A percentile compares a stretch with the other conserved stretches of the same genome.
Evolutionary conservation across 139 green algal species (phyloP).

Genomic region (Chlorella ohadii): DNA sequence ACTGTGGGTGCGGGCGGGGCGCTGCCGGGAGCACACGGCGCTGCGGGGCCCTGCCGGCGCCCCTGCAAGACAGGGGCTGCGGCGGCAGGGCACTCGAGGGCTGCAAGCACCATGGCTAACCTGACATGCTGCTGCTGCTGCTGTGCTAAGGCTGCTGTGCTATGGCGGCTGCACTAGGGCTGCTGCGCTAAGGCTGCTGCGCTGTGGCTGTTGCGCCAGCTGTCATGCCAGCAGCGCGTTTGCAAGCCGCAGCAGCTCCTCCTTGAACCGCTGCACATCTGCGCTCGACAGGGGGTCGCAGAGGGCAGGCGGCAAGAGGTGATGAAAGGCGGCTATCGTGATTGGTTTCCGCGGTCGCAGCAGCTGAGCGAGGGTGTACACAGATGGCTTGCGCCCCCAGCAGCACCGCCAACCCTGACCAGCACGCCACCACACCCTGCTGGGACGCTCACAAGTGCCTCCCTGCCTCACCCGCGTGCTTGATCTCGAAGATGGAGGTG

Average conservation of each 20-base stretch:
- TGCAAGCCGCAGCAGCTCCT: slow-evolving; percentile 43
- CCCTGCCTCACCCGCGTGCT: slow-evolving; percentile 1
- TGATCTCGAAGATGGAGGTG: slow-evolving; percentile 47
- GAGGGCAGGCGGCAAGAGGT: neutral
- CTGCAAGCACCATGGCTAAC: no score
- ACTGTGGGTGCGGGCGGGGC: slow-evolving; percentile 13
- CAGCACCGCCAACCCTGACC: no score
- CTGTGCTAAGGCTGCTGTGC: neutral
- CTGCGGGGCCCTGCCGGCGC: neutral
- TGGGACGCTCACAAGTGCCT: no score
- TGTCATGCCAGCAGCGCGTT: slow-evolving; percentile 17
- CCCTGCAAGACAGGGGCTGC: neutral
- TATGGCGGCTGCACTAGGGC: neutral
- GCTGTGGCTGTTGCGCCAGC: neutral
- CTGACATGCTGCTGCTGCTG: neutral
- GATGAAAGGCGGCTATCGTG: no score
- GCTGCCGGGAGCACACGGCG: neutral
- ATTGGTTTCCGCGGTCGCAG: no score
- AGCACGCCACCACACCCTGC: no score
- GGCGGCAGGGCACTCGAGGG: no score
- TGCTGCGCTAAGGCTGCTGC: neutral
- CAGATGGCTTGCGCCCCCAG: no score
- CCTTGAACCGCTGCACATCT: slow-evolving; percentile 53
- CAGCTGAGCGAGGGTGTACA: no score
- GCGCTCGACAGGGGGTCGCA: neutral